Evolutionary conservation across 2,329 filamentous ascomycete genomes (phyloP), one percentile per base, ranked within the genome.

Genomic region (Xylariaceae sp.): DNA sequence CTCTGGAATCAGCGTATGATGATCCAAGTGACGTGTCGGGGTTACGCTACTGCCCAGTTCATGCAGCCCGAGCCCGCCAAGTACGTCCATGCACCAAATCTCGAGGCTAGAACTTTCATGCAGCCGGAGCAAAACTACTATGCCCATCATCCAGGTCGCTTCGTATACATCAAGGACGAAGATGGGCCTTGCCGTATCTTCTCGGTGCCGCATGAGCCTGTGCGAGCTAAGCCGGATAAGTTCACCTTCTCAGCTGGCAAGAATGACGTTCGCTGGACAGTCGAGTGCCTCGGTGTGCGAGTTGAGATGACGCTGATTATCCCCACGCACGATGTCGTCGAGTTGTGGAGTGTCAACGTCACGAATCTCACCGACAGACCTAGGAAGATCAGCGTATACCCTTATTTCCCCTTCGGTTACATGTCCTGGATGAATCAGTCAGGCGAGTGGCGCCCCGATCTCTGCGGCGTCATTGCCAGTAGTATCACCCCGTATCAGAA

Each of bases 351-450:
- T 17, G 63, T 80, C 46, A 70, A 67, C 42, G 71, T 79, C 21
- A 73, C 68, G 14, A 80, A 80, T 52, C 42, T 74, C 6, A 73
- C 73, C 0, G 59, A 57, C 21, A 67, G 68, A 3, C 60, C 67
- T 5, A 69, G 76, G 12, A 71, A 66, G 37, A 58, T 79, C 50
- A 75, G 74, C 57, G 61, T 79, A 22, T 78, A 76, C 47, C 76
- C 77, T 0, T 79, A 79, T 54, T 80, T 80, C 60, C 72, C 75
- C 27, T 69, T 79, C 42, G 76, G 76, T n/a, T 78, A 77, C 62
- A 79, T 78, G 74, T 79, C 76, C 12, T 80, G 76, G 76, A 80
- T 80, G 76, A 80, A 78, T 57, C 77, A 79, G 57, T 74, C 74
- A 23, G 76, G 72, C 27, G 72, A 76, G 50, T 79, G 74, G 66